Evolutionary conservation across 1,139 yeast genomes (phyloP).

Genomic region (Yamadazyma triangularis): DNA sequence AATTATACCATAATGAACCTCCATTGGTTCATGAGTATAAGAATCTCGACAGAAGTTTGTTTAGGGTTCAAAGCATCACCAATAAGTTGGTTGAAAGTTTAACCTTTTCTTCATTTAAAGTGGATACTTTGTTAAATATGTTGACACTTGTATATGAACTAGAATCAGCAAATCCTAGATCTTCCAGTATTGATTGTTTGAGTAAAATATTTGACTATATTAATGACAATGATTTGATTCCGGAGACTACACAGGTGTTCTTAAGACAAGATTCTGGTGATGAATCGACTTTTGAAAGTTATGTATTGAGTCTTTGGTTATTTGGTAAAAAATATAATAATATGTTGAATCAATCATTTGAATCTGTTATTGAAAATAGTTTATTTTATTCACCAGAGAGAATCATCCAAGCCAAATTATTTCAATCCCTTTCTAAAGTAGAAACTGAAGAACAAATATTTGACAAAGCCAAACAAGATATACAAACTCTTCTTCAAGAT

Average conservation of each 20-base stretch:
- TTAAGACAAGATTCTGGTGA: conserved; percentile 7
- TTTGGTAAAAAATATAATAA: neutral
- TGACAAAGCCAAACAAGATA: neutral
- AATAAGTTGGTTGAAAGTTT: conserved; percentile 1
- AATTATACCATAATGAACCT: conserved; percentile 20
- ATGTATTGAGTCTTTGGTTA: neutral
- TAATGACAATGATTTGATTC: conserved; percentile 1
- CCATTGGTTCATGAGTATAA: conserved; percentile 37
- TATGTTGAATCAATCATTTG: conserved; percentile 1
- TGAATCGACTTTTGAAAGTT: neutral
- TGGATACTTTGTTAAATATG: conserved; percentile 2
- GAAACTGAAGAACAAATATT: neutral
- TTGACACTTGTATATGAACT: conserved; percentile 4
- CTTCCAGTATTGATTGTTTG: neutral
- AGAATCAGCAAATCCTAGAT: conserved; percentile 1
- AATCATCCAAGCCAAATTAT: conserved; percentile 8
- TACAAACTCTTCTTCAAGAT: neutral
- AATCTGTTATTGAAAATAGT: conserved; percentile 4
- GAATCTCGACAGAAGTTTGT: conserved; percentile 26
- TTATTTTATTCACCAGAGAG: conserved; percentile 9
- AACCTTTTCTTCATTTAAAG: neutral
- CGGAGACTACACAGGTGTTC: conserved; percentile 3
- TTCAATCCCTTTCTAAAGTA: neutral
- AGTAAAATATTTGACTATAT: neutral
- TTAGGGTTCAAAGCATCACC: conserved; percentile 21